Base-by-base conservation (phyloP, 169 alveolate genomes). In the Theileria annulata region DNA sequence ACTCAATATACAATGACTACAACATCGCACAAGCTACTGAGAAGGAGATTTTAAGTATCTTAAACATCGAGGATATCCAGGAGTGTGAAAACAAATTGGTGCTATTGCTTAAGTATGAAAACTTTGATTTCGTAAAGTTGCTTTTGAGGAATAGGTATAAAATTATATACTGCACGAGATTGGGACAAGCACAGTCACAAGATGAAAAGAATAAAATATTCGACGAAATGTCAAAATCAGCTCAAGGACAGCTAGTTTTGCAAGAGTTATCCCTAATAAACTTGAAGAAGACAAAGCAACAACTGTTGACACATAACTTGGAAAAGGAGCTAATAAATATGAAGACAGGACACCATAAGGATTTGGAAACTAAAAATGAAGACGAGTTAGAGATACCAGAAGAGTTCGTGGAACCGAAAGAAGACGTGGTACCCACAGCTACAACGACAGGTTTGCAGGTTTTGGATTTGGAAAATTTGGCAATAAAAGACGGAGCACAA, bases 181-280 rank as follows among this genome's bases (percentile, higher is more conserved):
- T 95, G 64, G 97, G 98, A 25, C 98, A 96, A 87, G 98, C 99
- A 31, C 96, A 96, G 80, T 92, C 96, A 23, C 96, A 92, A 56
- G 96, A 91, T 56, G 98, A 96, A 87, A 92, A 88, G 85, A 93
- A 90, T 17, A 86, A 87, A 10, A 91, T 96, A 15, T 71, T 84
- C 47, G 92, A 93, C 19, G 87, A 86, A 35, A 94, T 95, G 97
- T 71, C 86, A 27, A 77, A 85, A 66, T 74, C 93, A 0, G 87
- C 91, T 54, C 96, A 93, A 72, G 98, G 98, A 2, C 87, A 89
- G 71, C 92, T 86, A 48, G 96, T 96, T 25, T 87, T 94, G 37
- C 93, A 93, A 78, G 96, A 93, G 70, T 84, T 94, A 27, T 92
- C 87, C 8, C 79, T 87, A n/a, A 86, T 87, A 62, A 76, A 92